These are phyloP conservation scores for Anaeramoeba flamelloides DNA, from an alignment of 78 protist genomes.

Conservation along the genomic window DNA sequence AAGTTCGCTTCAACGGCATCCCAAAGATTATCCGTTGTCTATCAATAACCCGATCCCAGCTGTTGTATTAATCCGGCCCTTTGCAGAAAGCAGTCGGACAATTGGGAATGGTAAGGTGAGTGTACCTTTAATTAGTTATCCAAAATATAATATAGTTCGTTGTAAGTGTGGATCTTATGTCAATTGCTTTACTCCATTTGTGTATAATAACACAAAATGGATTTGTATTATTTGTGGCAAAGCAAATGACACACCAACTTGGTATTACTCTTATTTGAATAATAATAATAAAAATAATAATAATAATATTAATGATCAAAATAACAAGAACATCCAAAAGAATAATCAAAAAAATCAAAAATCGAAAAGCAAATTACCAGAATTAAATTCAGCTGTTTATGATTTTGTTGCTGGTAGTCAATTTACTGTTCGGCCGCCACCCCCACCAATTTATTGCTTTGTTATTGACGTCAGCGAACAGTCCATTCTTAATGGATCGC, in stretches of 20 bases:
- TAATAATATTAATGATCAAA: constrained; percentile 35
- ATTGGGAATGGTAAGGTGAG: no score
- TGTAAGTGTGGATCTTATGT: constrained; percentile 46
- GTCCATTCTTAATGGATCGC: constrained; percentile 35
- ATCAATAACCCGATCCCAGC: no score
- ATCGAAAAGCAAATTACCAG: not conserved
- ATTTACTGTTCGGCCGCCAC: constrained; percentile 53
- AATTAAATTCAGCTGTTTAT: constrained; percentile 21
- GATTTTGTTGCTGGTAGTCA: constrained; percentile 56
- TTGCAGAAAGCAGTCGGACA: no score
- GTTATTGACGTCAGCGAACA: constrained; percentile 53
- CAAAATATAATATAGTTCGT: no score
- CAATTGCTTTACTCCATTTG: constrained; percentile 47
- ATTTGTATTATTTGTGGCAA: constrained; percentile 43
- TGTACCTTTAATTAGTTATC: no score
- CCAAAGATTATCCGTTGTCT: no score
- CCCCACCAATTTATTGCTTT: constrained; percentile 52
- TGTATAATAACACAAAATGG: constrained; percentile 52
- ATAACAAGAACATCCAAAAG: constrained; percentile 27
- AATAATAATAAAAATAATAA: constrained; percentile 10
- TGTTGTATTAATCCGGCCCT: no score
- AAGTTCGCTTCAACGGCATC: no score
- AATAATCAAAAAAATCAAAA: constrained; percentile 41
- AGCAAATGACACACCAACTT: constrained; percentile 43
- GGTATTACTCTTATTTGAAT: no score